Base-by-base conservation (phyloP, 75 land plant genomes). In the Picea glauca region DNA sequence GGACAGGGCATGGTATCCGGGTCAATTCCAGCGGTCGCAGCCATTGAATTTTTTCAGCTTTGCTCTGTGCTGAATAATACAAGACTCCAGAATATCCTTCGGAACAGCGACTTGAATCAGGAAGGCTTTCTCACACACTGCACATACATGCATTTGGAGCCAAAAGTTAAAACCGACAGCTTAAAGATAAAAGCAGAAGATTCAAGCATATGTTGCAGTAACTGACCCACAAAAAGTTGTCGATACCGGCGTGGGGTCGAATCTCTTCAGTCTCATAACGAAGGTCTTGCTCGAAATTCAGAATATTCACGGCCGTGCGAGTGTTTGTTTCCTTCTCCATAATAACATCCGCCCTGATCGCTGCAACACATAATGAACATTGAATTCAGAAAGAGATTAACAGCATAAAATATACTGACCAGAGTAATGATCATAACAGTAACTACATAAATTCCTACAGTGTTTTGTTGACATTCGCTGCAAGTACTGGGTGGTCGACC, bases 1-100 rank as follows among this genome's bases (percentile, higher is more conserved):
- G 87, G 80, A 2, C 77, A 73, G 6, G 92, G 87, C 94, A 90
- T 87, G 13, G 58, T 40, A 0, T 73, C 75, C 2, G 57, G 32
- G 5, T 8, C 75, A 21, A 14, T 30, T 26, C 14, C 74, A 9
- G 56, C 30, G 3, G 56, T 23, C 9, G 23, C 58, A 8, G 13
- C 74, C n/a, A 35, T 20, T 40, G 1, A 0, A 62, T 20, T 18
- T 62, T 18, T 20, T 18, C 26, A 26, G 26, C 26, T 26, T 26
- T 26, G 26, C 26, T 26, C 26, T 3, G 5, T 1, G 56, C 56
- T 62, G 63, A 62, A 62, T 62, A 8, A 7, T 12, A 23, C 63
- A 62, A 20, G 20, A 20, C 63, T 62, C 63, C 13, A 20, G 63
- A 62, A 62, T 18, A 18, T 21, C n/a, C 63, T 62, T 18, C 9